phyloP scores from a whole-genome alignment of 2,329 filamentous ascomycete species.

The Verruconis gallopava region DNA sequence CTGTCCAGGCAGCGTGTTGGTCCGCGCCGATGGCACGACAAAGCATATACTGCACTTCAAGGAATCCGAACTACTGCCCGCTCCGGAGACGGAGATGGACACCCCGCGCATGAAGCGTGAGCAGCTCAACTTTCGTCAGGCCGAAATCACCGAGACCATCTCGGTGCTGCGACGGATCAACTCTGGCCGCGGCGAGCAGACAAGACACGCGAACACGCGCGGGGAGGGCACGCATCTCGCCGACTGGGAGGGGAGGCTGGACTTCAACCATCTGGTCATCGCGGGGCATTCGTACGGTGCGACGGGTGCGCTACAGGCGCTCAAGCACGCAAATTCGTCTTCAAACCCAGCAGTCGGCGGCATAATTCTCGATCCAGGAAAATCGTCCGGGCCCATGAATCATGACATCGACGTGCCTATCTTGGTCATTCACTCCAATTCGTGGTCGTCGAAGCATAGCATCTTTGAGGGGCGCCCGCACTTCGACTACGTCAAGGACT shows the following conservation, averaged over 20 bases:
- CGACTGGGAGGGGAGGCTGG: constrained; percentile 2
- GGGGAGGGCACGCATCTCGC: constrained; percentile 4
- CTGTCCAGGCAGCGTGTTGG: constrained; percentile 57
- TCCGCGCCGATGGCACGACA: constrained; percentile 35
- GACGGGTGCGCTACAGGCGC: constrained; percentile 58
- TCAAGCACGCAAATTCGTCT: constrained; percentile 38
- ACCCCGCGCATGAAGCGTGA: constrained; percentile 1
- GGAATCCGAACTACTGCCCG: constrained; percentile 24
- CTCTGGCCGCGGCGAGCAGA: background rate
- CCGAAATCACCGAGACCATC: constrained; percentile 7
- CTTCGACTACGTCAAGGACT: constrained; percentile 7
- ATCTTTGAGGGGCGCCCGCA: constrained; percentile 8
- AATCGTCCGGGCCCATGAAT: constrained; percentile 6
- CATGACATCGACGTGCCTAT: constrained; percentile 7
- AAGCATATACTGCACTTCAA: constrained; percentile 26
- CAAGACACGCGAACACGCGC: constrained; percentile 6
- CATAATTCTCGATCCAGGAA: constrained; percentile 7
- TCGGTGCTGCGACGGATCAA: constrained; percentile 1
- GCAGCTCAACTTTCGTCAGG: constrained; percentile 7
- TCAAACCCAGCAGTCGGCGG: constrained; percentile 3
- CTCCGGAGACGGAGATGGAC: constrained; percentile 3
- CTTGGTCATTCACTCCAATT: constrained; percentile 7
- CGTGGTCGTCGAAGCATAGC: constrained; percentile 5
- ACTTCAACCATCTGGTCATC: constrained; percentile 6
- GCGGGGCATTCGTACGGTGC: constrained; percentile 74